A percentile compares a stretch with the other conserved stretches of the same genome.
phyloP scores from a whole-genome alignment of 2,329 filamentous ascomycete genomes.

The Zasmidium cellare region DNA sequence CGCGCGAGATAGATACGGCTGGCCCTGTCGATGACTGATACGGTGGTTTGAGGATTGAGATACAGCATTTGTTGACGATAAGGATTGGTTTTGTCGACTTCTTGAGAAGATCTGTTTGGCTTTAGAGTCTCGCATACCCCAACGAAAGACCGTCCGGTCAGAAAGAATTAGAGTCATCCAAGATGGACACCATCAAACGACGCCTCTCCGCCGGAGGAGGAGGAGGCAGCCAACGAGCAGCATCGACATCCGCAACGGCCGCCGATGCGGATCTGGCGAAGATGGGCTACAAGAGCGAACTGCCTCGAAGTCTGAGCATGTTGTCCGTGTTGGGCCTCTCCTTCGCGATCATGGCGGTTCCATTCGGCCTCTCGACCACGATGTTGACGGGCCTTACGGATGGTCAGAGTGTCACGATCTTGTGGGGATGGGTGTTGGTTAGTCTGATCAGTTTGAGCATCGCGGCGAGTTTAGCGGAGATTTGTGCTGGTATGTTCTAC shows the following conservation, averaged over 20 bases:
- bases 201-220: conserved; percentile 15
- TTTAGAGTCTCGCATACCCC: not conserved
- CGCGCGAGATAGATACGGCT: not conserved
- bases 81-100: too few relatives aligned
- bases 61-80: too few relatives aligned
- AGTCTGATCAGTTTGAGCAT: conserved; percentile 64
- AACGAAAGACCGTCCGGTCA: not conserved
- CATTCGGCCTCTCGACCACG: conserved; percentile 67
- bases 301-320: conserved; percentile 68
- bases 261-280: conserved; percentile 63
- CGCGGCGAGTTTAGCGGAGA: conserved; percentile 67
- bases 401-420: conserved; percentile 66
- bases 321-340: conserved; percentile 68
- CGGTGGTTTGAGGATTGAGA: not conserved
- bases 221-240: conserved; percentile 4
- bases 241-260: conserved; percentile 36
- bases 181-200: conserved; percentile 15
- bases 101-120: not conserved
- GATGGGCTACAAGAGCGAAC: conserved; percentile 68
- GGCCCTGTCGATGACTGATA: conserved; percentile 1
- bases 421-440: conserved; percentile 70
- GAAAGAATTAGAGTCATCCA: not conserved
- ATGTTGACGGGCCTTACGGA: conserved; percentile 68
- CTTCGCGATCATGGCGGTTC: conserved; percentile 74
- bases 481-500: conserved; percentile 52